Percentiles rank a stretch among this genome's conserved stretches.
Evolutionary conservation across 495 filamentous ascomycete genomes (phyloP).

Genomic region (Neohortaea acidophila): DNA sequence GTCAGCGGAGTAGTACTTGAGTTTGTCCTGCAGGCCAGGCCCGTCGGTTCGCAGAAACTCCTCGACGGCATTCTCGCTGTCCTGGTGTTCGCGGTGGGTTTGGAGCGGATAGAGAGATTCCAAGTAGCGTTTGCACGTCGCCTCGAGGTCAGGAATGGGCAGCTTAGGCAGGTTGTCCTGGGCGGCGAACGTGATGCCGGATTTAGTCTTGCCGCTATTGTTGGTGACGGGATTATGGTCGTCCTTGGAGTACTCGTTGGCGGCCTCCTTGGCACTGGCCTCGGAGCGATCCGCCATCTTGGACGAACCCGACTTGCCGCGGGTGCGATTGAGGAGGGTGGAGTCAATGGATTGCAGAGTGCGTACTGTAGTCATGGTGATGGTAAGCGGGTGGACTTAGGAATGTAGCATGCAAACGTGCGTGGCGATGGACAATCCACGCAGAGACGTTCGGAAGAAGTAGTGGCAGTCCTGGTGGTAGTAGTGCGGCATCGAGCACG

Average conservation of each 20-base stretch:
- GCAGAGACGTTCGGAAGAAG: slow-evolving; percentile 76
- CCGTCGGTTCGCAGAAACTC: slow-evolving; percentile 82
- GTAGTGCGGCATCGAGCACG: slow-evolving; percentile 63
- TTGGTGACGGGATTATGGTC: slow-evolving; percentile 31
- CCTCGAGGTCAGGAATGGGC: slow-evolving; percentile 83
- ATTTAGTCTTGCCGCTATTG: slow-evolving; percentile 31
- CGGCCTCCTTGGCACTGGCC: slow-evolving; percentile 27
- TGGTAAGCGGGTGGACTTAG: slow-evolving; percentile 11
- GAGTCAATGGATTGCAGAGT: slow-evolving; percentile 19
- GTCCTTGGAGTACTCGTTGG: slow-evolving; percentile 29
- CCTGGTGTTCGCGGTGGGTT: slow-evolving; percentile 61
- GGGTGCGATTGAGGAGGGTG: slow-evolving; percentile 6
- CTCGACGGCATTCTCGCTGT: slow-evolving; percentile 61
- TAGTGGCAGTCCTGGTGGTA: slow-evolving; percentile 81
- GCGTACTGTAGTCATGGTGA: slow-evolving; percentile 24
- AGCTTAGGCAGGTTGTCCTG: slow-evolving; percentile 84
- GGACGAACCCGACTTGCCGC: slow-evolving; percentile 20
- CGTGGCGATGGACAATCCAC: slow-evolving; percentile 65
- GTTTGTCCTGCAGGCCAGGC: slow-evolving; percentile 66
- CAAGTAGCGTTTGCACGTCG: slow-evolving; percentile 65
- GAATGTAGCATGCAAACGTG: slow-evolving; percentile 54
- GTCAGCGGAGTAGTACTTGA: slow-evolving; percentile 84
- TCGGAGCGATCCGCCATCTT: slow-evolving; percentile 21
- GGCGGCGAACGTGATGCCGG: slow-evolving; percentile 70
- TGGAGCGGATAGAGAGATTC: slow-evolving; percentile 72